These are phyloP conservation scores for Balansia obtecta DNA, from an alignment of 2,329 filamentous ascomycete genomes.

Conservation along the genomic window DNA sequence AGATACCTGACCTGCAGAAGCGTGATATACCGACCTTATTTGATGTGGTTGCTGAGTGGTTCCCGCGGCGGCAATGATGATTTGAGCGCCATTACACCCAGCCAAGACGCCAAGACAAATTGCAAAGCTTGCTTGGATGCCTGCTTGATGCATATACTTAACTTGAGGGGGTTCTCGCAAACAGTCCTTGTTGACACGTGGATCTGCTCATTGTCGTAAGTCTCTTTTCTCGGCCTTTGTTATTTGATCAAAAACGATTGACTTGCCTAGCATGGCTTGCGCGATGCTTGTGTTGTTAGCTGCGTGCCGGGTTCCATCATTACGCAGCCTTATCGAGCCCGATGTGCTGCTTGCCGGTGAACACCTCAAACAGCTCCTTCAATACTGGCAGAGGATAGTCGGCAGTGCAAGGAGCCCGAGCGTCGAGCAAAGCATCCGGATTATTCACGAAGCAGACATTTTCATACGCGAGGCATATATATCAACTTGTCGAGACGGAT, in stretches of 20 bases:
- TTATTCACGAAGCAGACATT: constrained; percentile 30
- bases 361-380: constrained; percentile 27
- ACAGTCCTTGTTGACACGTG: constrained; percentile 41
- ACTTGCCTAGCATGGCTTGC: constrained; percentile 28
- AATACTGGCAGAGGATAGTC: constrained; percentile 28
- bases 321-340: constrained; percentile 25
- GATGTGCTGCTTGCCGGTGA: constrained; percentile 26
- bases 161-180: constrained; percentile 33
- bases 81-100: constrained; percentile 14
- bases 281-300: constrained; percentile 37
- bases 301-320: constrained; percentile 25
- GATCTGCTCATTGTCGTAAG: constrained; percentile 41
- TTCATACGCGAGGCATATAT: constrained; percentile 26
- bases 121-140: constrained; percentile 34
- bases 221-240: constrained; percentile 1
- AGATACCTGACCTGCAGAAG: constrained; percentile 38
- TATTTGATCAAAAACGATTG: not conserved
- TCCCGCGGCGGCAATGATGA: constrained; percentile 14
- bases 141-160: constrained; percentile 34
- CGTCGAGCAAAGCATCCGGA: constrained; percentile 31
- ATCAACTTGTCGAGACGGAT: constrained; percentile 1
- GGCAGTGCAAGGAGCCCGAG: constrained; percentile 30
- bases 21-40: constrained; percentile 39
- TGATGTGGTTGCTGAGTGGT: constrained; percentile 35
- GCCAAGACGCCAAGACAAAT: constrained; percentile 24